Conservation (phyloP, 2,329 filamentous ascomycete genomes). For the Ophiognomonia clavigignenti-juglandacearum region DNA sequence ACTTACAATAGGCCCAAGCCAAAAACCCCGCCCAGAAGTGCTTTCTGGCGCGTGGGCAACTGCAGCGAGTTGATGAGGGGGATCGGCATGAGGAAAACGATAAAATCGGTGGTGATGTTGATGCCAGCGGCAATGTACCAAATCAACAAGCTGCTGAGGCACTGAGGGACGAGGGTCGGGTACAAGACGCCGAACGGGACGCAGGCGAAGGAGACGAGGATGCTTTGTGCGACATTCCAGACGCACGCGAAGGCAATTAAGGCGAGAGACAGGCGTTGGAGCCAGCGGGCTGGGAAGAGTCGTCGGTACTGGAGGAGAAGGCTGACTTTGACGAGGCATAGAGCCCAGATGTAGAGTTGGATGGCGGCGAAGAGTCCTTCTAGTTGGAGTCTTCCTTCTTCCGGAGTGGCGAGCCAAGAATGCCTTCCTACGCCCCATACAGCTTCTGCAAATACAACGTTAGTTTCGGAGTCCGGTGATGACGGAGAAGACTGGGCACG, state of each 20-base stretch:
- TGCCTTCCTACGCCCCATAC: constrained; percentile 6
- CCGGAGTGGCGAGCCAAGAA: constrained; percentile 3
- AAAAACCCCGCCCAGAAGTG: constrained; percentile 18
- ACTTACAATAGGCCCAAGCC: constrained; percentile 20
- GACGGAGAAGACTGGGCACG: not conserved
- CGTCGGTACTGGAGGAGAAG: constrained; percentile 29
- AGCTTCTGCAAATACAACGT: constrained; percentile 3
- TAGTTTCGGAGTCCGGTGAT: not conserved
- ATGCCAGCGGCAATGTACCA: constrained; percentile 25
- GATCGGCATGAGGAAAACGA: constrained; percentile 32
- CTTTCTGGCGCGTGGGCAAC: constrained; percentile 20
- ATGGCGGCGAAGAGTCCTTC: constrained; percentile 11
- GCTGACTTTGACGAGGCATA: constrained; percentile 28
- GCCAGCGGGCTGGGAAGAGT: constrained; percentile 24
- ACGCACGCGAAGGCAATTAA: constrained; percentile 22
- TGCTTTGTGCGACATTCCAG: constrained; percentile 21
- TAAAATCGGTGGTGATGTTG: constrained; percentile 31
- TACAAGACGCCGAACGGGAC: constrained; percentile 22
- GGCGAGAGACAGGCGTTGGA: constrained; percentile 15
- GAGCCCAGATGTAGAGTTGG: constrained; percentile 25
- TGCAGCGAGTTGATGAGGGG: constrained; percentile 32
- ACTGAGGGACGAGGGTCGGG: constrained; percentile 14
- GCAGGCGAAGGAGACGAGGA: constrained; percentile 25
- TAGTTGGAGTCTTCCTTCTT: not conserved
- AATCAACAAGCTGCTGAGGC: constrained; percentile 17